Percentiles rank a stretch among this genome's conserved stretches.
phyloP scores from a whole-genome alignment of 257 asterid genomes.

The Lycium ferocissimum region DNA sequence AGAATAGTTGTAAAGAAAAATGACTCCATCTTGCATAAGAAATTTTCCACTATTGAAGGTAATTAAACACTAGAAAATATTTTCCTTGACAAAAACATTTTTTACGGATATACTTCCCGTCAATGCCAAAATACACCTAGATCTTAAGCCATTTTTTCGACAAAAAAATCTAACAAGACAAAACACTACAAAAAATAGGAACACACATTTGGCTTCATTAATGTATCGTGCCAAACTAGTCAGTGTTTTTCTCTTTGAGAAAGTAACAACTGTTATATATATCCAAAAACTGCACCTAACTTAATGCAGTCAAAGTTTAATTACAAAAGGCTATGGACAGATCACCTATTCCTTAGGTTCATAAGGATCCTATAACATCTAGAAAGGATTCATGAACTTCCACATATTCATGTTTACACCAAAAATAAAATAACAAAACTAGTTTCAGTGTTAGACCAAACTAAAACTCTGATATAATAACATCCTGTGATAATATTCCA shows the following conservation, averaged over 20 bases:
- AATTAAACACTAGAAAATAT: not conserved
- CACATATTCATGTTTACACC: too few relatives aligned
- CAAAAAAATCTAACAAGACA: not conserved
- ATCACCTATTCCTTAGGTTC: too few relatives aligned
- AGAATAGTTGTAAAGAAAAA: not conserved
- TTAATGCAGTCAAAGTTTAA: too few relatives aligned
- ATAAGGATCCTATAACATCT: too few relatives aligned
- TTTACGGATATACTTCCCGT: not conserved
- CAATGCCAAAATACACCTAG: not conserved
- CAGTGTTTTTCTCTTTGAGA: not conserved
- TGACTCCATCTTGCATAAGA: not conserved
- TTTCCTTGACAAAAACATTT: not conserved
- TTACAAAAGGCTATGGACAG: too few relatives aligned
- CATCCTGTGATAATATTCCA: not conserved
- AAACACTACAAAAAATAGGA: not conserved
- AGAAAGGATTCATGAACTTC: too few relatives aligned
- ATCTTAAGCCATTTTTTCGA: not conserved
- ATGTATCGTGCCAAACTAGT: not conserved
- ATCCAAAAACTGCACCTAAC: too few relatives aligned
- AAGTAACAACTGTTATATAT: too few relatives aligned
- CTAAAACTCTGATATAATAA: not conserved
- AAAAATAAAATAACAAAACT: not conserved
- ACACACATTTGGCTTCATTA: not conserved
- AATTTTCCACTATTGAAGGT: not conserved
- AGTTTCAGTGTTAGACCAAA: not conserved